These are phyloP conservation scores for Fraxinus excelsior DNA, from an alignment of 257 asterid species.

Conservation along the genomic window DNA sequence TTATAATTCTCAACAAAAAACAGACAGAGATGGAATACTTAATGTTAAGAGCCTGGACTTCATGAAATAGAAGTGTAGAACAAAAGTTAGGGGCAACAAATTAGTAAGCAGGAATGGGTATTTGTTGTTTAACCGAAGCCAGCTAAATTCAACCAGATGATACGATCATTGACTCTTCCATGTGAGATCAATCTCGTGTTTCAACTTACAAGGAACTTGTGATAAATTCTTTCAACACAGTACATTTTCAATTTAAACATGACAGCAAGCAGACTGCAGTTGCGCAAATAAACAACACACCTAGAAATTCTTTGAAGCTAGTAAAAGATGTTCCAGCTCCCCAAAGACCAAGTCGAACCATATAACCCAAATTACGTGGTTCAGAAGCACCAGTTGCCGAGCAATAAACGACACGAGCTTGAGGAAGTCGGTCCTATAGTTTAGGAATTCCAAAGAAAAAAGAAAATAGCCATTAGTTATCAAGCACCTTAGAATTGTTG, in stretches of 20 bases:
- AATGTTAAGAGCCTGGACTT: conserved; percentile 5
- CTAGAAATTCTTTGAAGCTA: conserved; percentile 81
- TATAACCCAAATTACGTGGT: conserved; percentile 97
- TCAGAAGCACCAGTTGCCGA: conserved; percentile 99
- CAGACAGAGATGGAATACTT: conserved; percentile 8
- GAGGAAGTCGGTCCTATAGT: conserved; percentile 92
- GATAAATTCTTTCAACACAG: background rate
- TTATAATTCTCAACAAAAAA: background rate
- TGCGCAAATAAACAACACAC: conserved; percentile 41
- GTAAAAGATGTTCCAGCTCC: conserved; percentile 94
- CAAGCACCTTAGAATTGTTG: conserved; percentile 21
- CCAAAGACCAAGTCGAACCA: conserved; percentile 99
- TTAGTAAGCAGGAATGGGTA: background rate
- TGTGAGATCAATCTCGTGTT: background rate
- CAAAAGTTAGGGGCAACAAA: conserved; percentile 19
- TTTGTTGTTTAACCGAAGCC: conserved; percentile 1
- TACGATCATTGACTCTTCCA: background rate
- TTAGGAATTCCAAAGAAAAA: conserved; percentile 31
- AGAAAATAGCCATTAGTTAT: conserved; percentile 21
- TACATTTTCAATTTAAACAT: background rate
- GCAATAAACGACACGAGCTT: conserved; percentile 94
- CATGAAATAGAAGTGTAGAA: background rate
- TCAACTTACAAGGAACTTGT: background rate
- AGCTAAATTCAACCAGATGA: conserved; percentile 15
- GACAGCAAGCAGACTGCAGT: conserved; percentile 17